phyloP scores from a whole-genome alignment of 2,329 filamentous ascomycete species.

The Aurifilum marmelostoma region DNA sequence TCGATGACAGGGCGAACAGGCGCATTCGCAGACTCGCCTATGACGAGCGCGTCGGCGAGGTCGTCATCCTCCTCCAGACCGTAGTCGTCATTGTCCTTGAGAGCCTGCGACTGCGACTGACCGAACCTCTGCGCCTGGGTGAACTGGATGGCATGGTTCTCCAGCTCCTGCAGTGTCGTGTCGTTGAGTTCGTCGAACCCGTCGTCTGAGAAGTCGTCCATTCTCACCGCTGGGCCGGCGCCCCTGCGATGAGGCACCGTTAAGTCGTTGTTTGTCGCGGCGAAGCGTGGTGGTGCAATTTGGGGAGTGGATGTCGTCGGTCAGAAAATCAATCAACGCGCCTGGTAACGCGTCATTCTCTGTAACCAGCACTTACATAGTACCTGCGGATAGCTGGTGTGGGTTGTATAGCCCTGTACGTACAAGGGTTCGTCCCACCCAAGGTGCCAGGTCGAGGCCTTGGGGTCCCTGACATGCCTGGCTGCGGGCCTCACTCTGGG shows the following conservation, averaged over 20 bases:
- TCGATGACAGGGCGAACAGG: conserved; percentile 43
- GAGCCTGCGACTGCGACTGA: conserved; percentile 37
- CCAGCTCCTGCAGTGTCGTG: conserved; percentile 62
- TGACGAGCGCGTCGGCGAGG: conserved; percentile 61
- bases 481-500: not conserved
- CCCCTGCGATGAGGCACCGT: not conserved
- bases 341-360: conserved; percentile 1
- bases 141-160: conserved; percentile 64
- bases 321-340: conserved; percentile 2
- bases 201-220: conserved; percentile 67
- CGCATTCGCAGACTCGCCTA: conserved; percentile 48
- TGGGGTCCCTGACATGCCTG: not conserved
- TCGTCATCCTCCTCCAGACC: conserved; percentile 61
- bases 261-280: not conserved
- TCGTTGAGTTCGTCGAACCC: conserved; percentile 64
- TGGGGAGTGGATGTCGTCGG: not conserved
- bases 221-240: conserved; percentile 32
- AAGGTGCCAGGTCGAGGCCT: no score
- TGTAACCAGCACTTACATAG: not conserved
- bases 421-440: not conserved
- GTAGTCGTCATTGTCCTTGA: conserved; percentile 40
- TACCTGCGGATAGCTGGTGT: not conserved
- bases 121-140: conserved; percentile 52
- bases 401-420: not conserved
- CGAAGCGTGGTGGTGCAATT: not conserved